Conservation (phyloP, 2,329 filamentous ascomycete species). For the Microsporum audouinii region DNA sequence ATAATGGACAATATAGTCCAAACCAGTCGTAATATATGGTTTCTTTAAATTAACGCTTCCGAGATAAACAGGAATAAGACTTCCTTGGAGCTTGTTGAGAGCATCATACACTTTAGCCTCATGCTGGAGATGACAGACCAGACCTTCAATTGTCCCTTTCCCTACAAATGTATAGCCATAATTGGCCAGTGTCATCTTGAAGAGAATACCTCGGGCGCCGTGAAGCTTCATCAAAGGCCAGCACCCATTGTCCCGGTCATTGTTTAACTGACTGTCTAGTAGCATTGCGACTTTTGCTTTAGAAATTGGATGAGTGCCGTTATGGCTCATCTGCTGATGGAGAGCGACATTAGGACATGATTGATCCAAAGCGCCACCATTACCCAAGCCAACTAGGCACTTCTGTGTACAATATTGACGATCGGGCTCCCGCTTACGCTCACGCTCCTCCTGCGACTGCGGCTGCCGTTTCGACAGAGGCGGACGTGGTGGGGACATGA, state of each 20-base stretch:
- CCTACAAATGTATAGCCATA: conserved; percentile 3
- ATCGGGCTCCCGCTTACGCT: neutral
- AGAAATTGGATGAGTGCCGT: neutral
- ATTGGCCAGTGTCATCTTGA: neutral
- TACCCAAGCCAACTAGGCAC: conserved; percentile 29
- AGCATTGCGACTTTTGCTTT: neutral
- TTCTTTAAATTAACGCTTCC: conserved; percentile 3
- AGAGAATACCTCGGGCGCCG: conserved; percentile 3
- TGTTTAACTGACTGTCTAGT: neutral
- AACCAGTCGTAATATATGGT: neutral
- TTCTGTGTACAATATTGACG: conserved; percentile 30
- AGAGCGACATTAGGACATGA: conserved; percentile 27
- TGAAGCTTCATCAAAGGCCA: neutral
- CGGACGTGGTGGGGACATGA: neutral
- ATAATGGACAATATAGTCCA: neutral
- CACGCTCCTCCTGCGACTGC: neutral
- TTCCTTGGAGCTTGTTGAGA: conserved; percentile 10
- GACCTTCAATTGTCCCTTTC: neutral
- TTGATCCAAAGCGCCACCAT: conserved; percentile 22
- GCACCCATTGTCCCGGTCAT: conserved; percentile 3
- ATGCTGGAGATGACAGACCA: conserved; percentile 2
- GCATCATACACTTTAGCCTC: conserved; percentile 11
- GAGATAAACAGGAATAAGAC: conserved; percentile 8
- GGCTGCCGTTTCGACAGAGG: neutral
- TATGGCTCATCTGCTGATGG: neutral